These are phyloP conservation scores for Pouteria glomerata DNA, from an alignment of 148 eudicot genomes.

Conservation along the genomic window DNA sequence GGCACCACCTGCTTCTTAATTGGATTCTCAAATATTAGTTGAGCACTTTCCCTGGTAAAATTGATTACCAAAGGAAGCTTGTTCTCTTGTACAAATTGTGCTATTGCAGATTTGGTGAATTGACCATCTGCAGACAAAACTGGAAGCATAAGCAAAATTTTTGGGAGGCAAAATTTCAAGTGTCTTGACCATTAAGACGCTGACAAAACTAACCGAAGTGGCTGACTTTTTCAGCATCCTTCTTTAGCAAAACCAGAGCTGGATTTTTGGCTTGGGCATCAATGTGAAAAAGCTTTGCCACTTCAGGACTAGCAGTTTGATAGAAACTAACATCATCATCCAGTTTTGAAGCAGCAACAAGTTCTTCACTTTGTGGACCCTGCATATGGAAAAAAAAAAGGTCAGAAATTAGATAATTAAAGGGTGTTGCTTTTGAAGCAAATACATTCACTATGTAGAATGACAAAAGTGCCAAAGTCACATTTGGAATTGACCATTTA, in stretches of 20 bases:
- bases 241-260: constrained; percentile 73
- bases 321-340: constrained; percentile 83
- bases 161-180: background rate
- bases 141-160: background rate
- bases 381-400: constrained; percentile 15
- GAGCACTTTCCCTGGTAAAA: constrained; percentile 72
- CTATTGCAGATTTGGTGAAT: constrained; percentile 54
- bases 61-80: constrained; percentile 76
- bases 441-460: background rate
- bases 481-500: background rate
- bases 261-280: constrained; percentile 68
- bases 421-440: background rate
- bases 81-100: constrained; percentile 70
- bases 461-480: too few relatives aligned
- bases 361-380: constrained; percentile 79
- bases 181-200: background rate
- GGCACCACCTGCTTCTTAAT: constrained; percentile 69
- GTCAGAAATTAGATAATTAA: background rate
- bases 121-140: constrained; percentile 45
- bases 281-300: constrained; percentile 75
- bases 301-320: constrained; percentile 67
- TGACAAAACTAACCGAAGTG: constrained; percentile 24
- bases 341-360: constrained; percentile 81
- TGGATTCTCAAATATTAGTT: constrained; percentile 72
- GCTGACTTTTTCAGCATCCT: constrained; percentile 70